A percentile compares a stretch with the other conserved stretches of the same genome.
These are phyloP conservation scores for Solanum chacoense DNA, from an alignment of 305 asterid genomes.

Conservation along the genomic window DNA sequence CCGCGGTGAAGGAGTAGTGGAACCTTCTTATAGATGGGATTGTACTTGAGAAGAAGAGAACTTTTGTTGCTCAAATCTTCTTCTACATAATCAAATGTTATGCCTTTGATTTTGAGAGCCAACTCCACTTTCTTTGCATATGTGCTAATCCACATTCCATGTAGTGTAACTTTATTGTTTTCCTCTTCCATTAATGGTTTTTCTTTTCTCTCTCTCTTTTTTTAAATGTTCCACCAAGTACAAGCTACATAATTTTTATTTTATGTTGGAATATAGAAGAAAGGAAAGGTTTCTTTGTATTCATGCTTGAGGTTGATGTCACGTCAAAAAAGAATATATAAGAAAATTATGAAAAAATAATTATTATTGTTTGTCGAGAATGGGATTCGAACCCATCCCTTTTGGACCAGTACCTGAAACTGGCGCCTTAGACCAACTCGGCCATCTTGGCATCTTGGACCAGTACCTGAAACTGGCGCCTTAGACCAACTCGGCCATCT, in stretches of 20 bases:
- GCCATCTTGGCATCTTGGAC: not conserved
- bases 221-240: not conserved
- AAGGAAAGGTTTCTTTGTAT: not conserved
- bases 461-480: not conserved
- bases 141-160: constrained; percentile 19
- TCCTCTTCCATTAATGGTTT: constrained; percentile 6
- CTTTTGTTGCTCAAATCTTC: constrained; percentile 22
- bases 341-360: too few relatives aligned
- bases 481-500: constrained; percentile 4
- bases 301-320: not conserved
- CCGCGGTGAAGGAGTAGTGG: constrained; percentile 20
- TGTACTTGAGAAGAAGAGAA: constrained; percentile 12
- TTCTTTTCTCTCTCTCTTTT: not conserved
- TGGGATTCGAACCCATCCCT: constrained; percentile 2
- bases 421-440: not conserved
- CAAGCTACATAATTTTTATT: not conserved
- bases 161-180: constrained; percentile 7
- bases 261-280: not conserved
- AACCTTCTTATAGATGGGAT: constrained; percentile 20
- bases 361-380: not conserved
- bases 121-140: constrained; percentile 19
- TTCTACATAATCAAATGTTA: constrained; percentile 14
- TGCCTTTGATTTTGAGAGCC: constrained; percentile 26
- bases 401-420: not conserved
- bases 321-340: not conserved